Conservation (phyloP, 1,284 basidiomycete genomes). For the Cryptococcus maquisensis region DNA sequence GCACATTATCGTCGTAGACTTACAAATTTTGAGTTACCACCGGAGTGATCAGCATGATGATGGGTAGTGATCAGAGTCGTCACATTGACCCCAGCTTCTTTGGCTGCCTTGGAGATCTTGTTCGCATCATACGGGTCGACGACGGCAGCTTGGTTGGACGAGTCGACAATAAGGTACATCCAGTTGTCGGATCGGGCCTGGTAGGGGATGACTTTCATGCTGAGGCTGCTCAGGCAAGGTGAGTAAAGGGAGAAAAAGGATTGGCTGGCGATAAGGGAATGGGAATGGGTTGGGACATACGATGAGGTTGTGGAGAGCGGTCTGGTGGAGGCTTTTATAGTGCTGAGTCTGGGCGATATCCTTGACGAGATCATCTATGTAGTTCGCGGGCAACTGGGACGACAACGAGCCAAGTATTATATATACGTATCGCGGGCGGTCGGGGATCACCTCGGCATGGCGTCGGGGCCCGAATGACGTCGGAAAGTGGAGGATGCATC, state of each 20-base stretch:
- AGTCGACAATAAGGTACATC: constrained; percentile 77
- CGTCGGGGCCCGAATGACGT: too few relatives aligned
- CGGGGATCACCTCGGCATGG: too few relatives aligned
- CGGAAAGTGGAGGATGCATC: too few relatives aligned
- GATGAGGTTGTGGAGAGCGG: neutral
- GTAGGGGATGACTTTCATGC: constrained; percentile 61
- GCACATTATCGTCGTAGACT: constrained; percentile 6
- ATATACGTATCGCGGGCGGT: too few relatives aligned
- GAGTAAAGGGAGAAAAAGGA: neutral
- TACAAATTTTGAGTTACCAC: constrained; percentile 67
- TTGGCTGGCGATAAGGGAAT: neutral
- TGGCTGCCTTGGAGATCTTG: constrained; percentile 66
- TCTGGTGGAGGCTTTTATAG: neutral
- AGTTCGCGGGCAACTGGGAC: too few relatives aligned
- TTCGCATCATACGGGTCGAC: constrained; percentile 67
- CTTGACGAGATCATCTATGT: neutral
- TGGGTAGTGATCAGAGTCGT: constrained; percentile 79
- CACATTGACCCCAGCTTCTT: constrained; percentile 59
- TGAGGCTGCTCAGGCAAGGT: neutral
- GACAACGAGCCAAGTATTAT: too few relatives aligned
- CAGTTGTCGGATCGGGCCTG: constrained; percentile 81
- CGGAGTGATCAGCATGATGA: constrained; percentile 85
- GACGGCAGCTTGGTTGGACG: constrained; percentile 64
- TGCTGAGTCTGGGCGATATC: neutral
- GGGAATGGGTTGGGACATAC: neutral